Conservation (phyloP, 2,329 filamentous ascomycete genomes). For the Karstenula rhodostoma region DNA sequence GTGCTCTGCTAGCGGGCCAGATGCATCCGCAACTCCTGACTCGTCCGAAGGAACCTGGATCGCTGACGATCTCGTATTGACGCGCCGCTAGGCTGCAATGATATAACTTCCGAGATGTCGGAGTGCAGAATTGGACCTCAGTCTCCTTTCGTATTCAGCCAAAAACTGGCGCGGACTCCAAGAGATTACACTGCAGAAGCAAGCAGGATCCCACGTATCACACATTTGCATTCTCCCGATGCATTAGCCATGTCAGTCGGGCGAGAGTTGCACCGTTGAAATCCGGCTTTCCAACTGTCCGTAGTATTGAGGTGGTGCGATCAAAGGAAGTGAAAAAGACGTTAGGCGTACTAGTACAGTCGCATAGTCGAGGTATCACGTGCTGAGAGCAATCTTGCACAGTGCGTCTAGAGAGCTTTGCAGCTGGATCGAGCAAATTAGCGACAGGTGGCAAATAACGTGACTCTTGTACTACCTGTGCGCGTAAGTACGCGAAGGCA, state of each 20-base stretch:
- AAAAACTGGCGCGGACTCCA: not conserved
- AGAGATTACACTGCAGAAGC: slow-evolving; percentile 5
- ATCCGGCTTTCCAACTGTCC: not conserved
- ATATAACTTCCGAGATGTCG: not conserved
- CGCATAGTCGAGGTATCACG: too few relatives aligned
- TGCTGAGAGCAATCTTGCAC: too few relatives aligned
- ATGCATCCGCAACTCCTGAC: not conserved
- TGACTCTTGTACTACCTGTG: too few relatives aligned
- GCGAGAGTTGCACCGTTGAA: not conserved
- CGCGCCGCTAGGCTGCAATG: not conserved
- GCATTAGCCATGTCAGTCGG: not conserved
- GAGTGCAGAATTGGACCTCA: not conserved
- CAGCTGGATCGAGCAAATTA: too few relatives aligned
- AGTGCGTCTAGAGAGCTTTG: too few relatives aligned
- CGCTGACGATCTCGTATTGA: not conserved
- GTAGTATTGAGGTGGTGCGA: not conserved
- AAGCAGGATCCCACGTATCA: not conserved
- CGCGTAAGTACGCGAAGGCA: too few relatives aligned
- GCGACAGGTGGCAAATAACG: too few relatives aligned
- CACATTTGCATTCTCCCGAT: not conserved
- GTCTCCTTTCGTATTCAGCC: slow-evolving; percentile 10
- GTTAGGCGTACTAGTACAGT: too few relatives aligned
- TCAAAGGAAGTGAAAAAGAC: not conserved
- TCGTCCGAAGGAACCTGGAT: not conserved
- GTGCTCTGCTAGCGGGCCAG: not conserved